Base-by-base conservation (phyloP, 1,139 yeast species). In the Yamadazyma atmosphaerica region DNA sequence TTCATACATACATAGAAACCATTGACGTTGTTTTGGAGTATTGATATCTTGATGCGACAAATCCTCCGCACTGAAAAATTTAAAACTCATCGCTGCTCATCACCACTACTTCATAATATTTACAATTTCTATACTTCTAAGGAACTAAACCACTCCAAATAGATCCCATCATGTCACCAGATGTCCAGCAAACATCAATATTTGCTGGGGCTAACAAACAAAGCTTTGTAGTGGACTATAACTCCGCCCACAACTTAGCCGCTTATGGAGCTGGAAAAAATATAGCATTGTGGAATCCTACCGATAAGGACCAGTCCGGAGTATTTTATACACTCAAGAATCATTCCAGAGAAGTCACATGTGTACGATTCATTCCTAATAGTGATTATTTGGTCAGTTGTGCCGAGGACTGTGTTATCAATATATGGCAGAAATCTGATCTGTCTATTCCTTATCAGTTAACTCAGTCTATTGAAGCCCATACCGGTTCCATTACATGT, bases 171-270 rank as follows among this genome's bases (percentile, higher is more conserved):
- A 5, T 11, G n/a, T n/a, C 13, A 7, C 27, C n/a, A 11, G 14
- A 12, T 26, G 42, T 48, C 9, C 35, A 35, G 1, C 68, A 66
- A 40, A 85, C 81, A 41, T 86, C 85, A 31, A 68, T 83, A 7
- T 82, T 87, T 49, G 70, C 82, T 12, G 97, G 96, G 6, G 94
- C 90, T 23, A 88, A 88, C 56, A 77, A 79, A 47, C 90, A 85
- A 51, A 74, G 85, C 9, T 79, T 76, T 49, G 82, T 79, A 4
- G 77, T 86, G 8, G 94, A 83, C 52, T 78, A 74, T 54, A 68
- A 72, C 46, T 45, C 57, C 0, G 42, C 44, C 0, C 53, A 54
- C 11, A 60, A 67, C 15, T 43, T 75, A 4, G 71, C 86, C 8
- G 96, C 95, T 0, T 88, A 68, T 60, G 96, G 95, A 9, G 92